Conservation (phyloP, 441 rosid genomes). For the Gossypium schwendimanii region DNA sequence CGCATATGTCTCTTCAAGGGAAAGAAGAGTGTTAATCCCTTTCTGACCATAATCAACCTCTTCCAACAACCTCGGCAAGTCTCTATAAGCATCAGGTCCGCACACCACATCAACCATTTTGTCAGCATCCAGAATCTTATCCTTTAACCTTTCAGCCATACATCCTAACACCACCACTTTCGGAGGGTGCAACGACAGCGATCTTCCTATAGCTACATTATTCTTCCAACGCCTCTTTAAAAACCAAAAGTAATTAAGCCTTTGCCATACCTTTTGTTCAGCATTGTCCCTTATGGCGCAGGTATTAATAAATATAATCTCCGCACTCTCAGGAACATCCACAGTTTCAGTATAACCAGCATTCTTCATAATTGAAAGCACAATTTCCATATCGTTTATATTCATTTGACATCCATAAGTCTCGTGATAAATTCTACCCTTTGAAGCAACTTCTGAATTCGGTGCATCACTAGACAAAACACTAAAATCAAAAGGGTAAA, state of each 20-base stretch:
- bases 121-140: constrained; percentile 81
- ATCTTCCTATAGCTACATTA: constrained; percentile 63
- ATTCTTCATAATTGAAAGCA: constrained; percentile 76
- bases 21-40: constrained; percentile 87
- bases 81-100: constrained; percentile 92
- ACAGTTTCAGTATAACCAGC: constrained; percentile 70
- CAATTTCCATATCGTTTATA: constrained; percentile 90
- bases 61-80: constrained; percentile 70
- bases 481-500: constrained; percentile 7
- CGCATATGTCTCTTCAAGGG: constrained; percentile 90
- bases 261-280: constrained; percentile 92
- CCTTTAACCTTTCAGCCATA: constrained; percentile 92
- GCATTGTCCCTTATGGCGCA: constrained; percentile 91
- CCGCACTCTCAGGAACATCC: constrained; percentile 75
- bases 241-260: constrained; percentile 94
- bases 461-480: constrained; percentile 28
- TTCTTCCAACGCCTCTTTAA: constrained; percentile 80
- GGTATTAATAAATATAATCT: constrained; percentile 78
- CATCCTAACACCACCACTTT: constrained; percentile 93
- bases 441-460: constrained; percentile 32
- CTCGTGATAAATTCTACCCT: constrained; percentile 82
- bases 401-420: constrained; percentile 97
- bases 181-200: constrained; percentile 62
- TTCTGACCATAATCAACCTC: constrained; percentile 90
- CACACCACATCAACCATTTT: constrained; percentile 98